These are phyloP conservation scores for Protostelium mycophagum DNA, from an alignment of 78 protist species.

Conservation along the genomic window DNA sequence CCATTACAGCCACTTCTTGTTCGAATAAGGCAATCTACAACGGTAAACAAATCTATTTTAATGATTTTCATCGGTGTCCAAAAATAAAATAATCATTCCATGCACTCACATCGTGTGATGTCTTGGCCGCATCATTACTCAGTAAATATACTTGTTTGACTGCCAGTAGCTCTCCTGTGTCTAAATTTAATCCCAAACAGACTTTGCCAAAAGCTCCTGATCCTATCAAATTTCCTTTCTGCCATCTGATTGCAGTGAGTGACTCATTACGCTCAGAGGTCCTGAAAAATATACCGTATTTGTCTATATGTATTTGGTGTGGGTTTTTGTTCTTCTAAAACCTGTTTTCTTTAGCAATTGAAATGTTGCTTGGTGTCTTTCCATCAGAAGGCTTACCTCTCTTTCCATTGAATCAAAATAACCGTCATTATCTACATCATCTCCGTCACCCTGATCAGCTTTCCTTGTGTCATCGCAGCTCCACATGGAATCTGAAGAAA, in stretches of 20 bases:
- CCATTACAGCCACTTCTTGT: slow-evolving; percentile 65
- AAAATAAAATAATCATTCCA: not conserved
- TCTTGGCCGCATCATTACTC: not conserved
- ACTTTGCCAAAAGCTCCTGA: slow-evolving; percentile 75
- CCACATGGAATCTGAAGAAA: no score
- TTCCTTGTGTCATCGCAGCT: no score
- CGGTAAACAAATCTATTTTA: no score
- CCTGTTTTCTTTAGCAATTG: not conserved
- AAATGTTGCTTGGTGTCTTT: not conserved
- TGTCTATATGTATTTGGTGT: not conserved
- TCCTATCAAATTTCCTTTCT: slow-evolving; percentile 60
- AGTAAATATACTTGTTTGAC: slow-evolving; percentile 62
- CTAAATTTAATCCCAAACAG: slow-evolving; percentile 67
- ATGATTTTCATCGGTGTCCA: no score
- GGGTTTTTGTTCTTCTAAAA: not conserved
- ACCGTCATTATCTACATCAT: not conserved
- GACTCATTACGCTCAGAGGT: no score
- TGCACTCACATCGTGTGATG: not conserved
- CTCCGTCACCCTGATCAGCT: not conserved
- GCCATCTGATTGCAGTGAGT: slow-evolving; percentile 64
- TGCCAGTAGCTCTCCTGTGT: slow-evolving; percentile 71
- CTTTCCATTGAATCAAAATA: not conserved
- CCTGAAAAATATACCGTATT: no score
- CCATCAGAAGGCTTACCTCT: not conserved
- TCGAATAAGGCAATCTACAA: not conserved